Base-by-base conservation (phyloP, 306 rosid genomes). In the Quercus ilex region DNA sequence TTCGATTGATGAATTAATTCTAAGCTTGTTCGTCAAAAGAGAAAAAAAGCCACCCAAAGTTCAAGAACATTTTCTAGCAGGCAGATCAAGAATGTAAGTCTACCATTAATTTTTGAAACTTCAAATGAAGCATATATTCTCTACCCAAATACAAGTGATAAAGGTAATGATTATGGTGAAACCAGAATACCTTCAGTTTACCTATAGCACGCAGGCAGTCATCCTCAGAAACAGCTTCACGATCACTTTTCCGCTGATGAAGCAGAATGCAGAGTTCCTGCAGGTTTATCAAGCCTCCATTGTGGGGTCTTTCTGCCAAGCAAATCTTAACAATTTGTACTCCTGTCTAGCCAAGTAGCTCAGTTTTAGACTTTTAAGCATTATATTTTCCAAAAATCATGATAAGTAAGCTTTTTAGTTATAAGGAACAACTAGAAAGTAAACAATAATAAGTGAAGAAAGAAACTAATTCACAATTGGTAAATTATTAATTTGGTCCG, bases 251-350 rank as follows among this genome's bases (percentile, higher is more conserved):
- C 63, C 97, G 86, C 78, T 81, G 93, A 33, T 89, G 90, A 77
- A 94, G 95, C 75, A 91, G 79, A 72, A 73, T 80, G 78, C 99
- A 92, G 60, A 94, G 97, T 55, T 92, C 99, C 41, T 85, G 92
- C 76, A 94, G 86, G 90, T 88, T 90, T 85, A 94, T 90, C 85
- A 94, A 80, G 73, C 97, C 99, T 81, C 99, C 99, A 79, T 92
- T 94, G 86, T 79, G 95, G 76, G 91, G 87, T 86, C 99, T 86
- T 71, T 94, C 92, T 71, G 95, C 92, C 90, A 92, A 87, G 90
- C 97, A 94, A 79, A 94, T 94, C 33, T 92, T 97, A 82, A 91
- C 97, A 76, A 94, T 92, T 83, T 92, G 97, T 68, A 94, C 99
- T 74, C 99, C 99, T 91, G 94, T 79, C 82, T 85, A 88, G 88